A percentile compares a stretch with the other conserved stretches of the same genome.
Conservation (phyloP, 306 rosid genomes). For the Cucurbita argyrosperma region DNA sequence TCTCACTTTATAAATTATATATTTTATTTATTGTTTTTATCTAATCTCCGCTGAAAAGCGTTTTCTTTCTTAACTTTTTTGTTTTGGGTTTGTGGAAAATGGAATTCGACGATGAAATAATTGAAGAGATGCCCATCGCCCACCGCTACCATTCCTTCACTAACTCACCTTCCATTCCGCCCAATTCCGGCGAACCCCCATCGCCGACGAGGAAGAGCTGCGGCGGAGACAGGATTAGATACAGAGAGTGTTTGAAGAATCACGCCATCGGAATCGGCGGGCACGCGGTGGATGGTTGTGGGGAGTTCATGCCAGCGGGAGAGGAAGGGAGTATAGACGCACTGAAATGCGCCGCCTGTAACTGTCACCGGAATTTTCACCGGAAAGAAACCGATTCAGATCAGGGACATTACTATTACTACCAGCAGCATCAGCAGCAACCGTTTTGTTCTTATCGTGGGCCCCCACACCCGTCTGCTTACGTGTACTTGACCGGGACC, state of each 20-base stretch:
- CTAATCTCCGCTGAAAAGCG: not conserved
- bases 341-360: slow-evolving; percentile 77
- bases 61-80: not conserved
- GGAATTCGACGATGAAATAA: slow-evolving; percentile 56
- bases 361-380: slow-evolving; percentile 89
- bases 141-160: slow-evolving; percentile 20
- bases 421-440: slow-evolving; percentile 16
- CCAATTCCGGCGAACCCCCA: slow-evolving; percentile 16
- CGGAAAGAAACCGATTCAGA: slow-evolving; percentile 38
- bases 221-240: slow-evolving; percentile 14
- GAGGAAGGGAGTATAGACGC: slow-evolving; percentile 66
- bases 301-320: slow-evolving; percentile 73
- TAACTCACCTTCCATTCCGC: slow-evolving; percentile 15
- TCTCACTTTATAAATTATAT: not conserved
- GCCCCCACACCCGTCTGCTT: slow-evolving; percentile 27
- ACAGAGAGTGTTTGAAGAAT: slow-evolving; percentile 72
- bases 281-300: slow-evolving; percentile 73
- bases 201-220: slow-evolving; percentile 9
- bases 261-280: slow-evolving; percentile 60
- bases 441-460: slow-evolving; percentile 38
- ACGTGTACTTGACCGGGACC: slow-evolving; percentile 33
- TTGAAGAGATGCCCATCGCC: slow-evolving; percentile 25
- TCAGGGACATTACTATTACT: slow-evolving; percentile 5
- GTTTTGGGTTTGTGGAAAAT: not conserved
- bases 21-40: not conserved